Conservation (phyloP, 345 rosid species). For the Populus ilicifolia region DNA sequence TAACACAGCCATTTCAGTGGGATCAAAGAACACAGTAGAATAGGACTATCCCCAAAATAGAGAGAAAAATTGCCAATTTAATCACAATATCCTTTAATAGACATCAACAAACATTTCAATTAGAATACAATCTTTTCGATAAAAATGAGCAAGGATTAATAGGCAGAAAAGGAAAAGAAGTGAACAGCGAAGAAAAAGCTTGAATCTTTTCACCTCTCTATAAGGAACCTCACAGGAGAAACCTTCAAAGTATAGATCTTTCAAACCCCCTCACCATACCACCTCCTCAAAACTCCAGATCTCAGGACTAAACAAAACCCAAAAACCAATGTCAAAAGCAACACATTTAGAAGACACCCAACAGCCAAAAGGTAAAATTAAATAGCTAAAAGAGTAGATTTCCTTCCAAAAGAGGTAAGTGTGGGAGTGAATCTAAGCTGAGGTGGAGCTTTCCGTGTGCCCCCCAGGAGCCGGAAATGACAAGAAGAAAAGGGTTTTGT, state of each 20-base stretch:
- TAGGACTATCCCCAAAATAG: constrained; percentile 1
- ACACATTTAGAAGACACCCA: constrained; percentile 15
- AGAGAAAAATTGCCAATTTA: background rate
- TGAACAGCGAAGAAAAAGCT: background rate
- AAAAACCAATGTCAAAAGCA: constrained; percentile 1
- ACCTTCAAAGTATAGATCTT: constrained; percentile 48
- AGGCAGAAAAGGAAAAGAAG: constrained; percentile 2
- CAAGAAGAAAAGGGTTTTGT: constrained; percentile 22
- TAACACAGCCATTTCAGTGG: constrained; percentile 5
- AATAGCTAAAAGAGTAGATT: constrained; percentile 31
- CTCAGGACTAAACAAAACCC: constrained; percentile 30
- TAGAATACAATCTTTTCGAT: background rate
- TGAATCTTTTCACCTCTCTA: constrained; percentile 30
- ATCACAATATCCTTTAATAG: background rate
- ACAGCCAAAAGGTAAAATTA: constrained; percentile 25
- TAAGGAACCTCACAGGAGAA: constrained; percentile 14
- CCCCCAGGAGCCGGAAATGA: constrained; percentile 38
- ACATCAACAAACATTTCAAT: background rate
- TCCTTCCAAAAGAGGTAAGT: constrained; percentile 17
- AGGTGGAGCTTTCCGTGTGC: constrained; percentile 52
- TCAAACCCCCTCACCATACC: constrained; percentile 20
- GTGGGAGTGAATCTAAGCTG: constrained; percentile 60
- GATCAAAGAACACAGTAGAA: constrained; percentile 21
- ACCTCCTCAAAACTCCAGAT: constrained; percentile 37
- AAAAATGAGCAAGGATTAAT: background rate